Evolutionary conservation across 352 stramenopile genomes (phyloP).

Genomic region (Phytophthora kernoviae): DNA sequence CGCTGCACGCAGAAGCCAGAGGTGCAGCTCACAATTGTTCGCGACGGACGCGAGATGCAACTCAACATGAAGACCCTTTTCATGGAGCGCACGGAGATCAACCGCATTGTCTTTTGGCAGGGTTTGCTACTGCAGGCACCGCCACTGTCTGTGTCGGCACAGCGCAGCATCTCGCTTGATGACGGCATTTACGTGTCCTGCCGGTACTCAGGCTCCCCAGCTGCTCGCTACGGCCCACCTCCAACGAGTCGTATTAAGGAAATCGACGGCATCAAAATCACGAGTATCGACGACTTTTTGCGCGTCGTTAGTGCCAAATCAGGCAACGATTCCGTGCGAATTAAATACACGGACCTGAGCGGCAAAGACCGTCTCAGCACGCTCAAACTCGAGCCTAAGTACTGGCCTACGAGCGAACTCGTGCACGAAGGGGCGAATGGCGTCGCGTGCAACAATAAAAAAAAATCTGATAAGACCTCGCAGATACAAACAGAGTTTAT

Average conservation of each 20-base stretch:
- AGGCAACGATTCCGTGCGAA: constrained; percentile 79
- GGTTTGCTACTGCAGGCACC: constrained; percentile 89
- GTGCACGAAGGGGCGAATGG: constrained; percentile 82
- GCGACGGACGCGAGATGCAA: constrained; percentile 72
- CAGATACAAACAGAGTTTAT: background rate
- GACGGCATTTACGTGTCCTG: constrained; percentile 89
- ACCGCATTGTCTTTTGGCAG: constrained; percentile 92
- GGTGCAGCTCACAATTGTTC: constrained; percentile 86
- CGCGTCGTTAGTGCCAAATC: constrained; percentile 60
- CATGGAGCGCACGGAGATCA: constrained; percentile 87
- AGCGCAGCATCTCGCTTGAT: constrained; percentile 81
- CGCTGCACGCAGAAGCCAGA: constrained; percentile 77
- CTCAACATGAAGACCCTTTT: constrained; percentile 79
- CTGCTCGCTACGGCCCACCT: constrained; percentile 87
- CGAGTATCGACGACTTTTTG: constrained; percentile 90
- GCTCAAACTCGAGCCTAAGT: constrained; percentile 89
- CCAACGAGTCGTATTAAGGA: constrained; percentile 91
- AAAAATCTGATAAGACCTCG: background rate
- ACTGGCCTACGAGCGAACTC: constrained; percentile 91
- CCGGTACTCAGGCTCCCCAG: constrained; percentile 87
- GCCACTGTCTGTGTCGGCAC: constrained; percentile 85
- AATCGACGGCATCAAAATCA: constrained; percentile 88
- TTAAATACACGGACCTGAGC: constrained; percentile 91
- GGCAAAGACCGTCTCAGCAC: constrained; percentile 88
- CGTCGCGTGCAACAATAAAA: constrained; percentile 56